A percentile compares a stretch with the other conserved stretches of the same genome.
phyloP scores from a whole-genome alignment of 1,284 basidiomycete genomes.

The Tylopilus sp. region DNA sequence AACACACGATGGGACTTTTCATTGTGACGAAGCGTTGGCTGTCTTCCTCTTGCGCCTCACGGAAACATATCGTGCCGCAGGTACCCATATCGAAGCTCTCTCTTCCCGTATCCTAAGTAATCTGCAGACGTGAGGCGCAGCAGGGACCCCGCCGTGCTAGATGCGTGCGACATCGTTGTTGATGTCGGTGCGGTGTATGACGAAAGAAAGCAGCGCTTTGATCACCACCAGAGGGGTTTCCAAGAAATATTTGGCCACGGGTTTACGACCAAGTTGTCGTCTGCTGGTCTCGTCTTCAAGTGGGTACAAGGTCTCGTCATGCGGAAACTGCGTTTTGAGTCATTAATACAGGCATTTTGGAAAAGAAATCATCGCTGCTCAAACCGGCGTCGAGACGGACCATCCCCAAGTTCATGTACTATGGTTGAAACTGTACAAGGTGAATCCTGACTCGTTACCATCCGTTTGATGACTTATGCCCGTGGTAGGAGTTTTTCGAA shows the following conservation, averaged over 20 bases:
- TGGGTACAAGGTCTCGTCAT: constrained; percentile 35
- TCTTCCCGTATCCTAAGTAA: constrained; percentile 8
- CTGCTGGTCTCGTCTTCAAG: constrained; percentile 96
- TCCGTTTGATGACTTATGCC: constrained; percentile 6
- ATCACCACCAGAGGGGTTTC: constrained; percentile 97
- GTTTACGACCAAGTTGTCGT: constrained; percentile 86
- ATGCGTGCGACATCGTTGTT: constrained; percentile 92
- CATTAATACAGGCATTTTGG: constrained; percentile 79
- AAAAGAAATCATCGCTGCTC: constrained; percentile 77
- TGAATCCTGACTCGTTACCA: constrained; percentile 20
- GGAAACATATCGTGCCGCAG: constrained; percentile 69
- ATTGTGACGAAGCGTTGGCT: constrained; percentile 94
- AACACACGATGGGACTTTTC: constrained; percentile 95
- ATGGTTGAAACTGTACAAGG: constrained; percentile 90
- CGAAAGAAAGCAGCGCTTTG: constrained; percentile 75
- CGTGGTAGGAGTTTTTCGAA: constrained; percentile 81
- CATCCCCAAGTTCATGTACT: constrained; percentile 71
- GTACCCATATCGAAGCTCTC: constrained; percentile 40
- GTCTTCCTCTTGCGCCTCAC: constrained; percentile 89
- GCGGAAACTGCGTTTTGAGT: constrained; percentile 1
- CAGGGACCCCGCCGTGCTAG: constrained; percentile 78
- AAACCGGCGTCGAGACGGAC: constrained; percentile 50
- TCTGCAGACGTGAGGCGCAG: constrained; percentile 67
- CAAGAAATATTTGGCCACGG: constrained; percentile 85
- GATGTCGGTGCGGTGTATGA: constrained; percentile 97